Evolutionary conservation across 1,284 basidiomycete species (phyloP), one percentile per base, ranked within the genome.

Genomic region (Cutaneotrichosporon sp.): DNA sequence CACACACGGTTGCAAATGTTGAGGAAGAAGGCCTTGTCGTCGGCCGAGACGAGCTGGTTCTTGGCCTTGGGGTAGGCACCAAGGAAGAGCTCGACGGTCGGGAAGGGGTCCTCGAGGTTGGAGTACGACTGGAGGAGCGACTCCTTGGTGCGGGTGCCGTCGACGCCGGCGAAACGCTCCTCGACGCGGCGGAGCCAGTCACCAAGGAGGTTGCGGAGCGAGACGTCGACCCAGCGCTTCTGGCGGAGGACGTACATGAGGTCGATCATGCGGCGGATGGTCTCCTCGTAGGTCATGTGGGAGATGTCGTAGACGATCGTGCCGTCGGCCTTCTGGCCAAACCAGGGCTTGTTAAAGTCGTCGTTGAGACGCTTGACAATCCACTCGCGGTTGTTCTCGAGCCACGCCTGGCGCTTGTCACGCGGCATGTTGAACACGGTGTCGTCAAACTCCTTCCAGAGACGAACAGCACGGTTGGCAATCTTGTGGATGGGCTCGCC

Each of bases 401-500:
- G 79, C 93, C 92, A 98, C 4, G 84, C 81, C 20, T 76, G 80
- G 50, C 92, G 87, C 81, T 98, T 98, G 77, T 97, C 93, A 77
- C 92, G 90, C 13, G 93, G 85, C 59, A 97, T 77, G 73, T 86
- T 87, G 82, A 98, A 98, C 58, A 98, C 87, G 12, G 85, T 90
- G 66, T 96, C 86, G 73, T 98, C 96, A 69, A 97, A 96, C 79
- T 98, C 92, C 74, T 90, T 90, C 94, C 94, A 98, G 45, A 98
- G 80, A 78, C 90, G 96, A 72, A 97, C 90, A 51, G 83, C 96
- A 47, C 96, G 88, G 46, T 86, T 98, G 48, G 94, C 92, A 70
- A 97, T 89, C 81, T 98, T 97, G 80, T 98, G 94, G 68, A 98
- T 98, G 22, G 93, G 93, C 76, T 98, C 96, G 48, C 94, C 94